phyloP scores from a whole-genome alignment of 306 rosid species.

The Casuarina glauca region DNA sequence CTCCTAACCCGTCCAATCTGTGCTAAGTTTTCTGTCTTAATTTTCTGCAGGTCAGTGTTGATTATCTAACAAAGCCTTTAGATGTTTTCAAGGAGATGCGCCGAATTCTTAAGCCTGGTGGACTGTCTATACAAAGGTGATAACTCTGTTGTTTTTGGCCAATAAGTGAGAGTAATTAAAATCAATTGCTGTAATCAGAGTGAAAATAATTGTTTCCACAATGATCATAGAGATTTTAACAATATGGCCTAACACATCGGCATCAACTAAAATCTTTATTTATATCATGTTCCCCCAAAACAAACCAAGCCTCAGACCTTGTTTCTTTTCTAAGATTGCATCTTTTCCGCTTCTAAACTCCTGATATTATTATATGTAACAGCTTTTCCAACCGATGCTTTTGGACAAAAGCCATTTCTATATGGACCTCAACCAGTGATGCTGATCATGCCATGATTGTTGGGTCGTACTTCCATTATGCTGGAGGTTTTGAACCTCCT shows the following conservation, averaged over 20 bases:
- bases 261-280: slow-evolving; percentile 8
- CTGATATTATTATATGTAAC: background rate
- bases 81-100: slow-evolving; percentile 71
- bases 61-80: slow-evolving; percentile 72
- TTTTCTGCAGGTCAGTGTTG: slow-evolving; percentile 74
- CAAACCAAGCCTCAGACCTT: background rate
- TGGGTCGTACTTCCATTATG: slow-evolving; percentile 77
- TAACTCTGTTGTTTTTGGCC: slow-evolving; percentile 16
- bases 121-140: slow-evolving; percentile 76
- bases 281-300: slow-evolving; percentile 3
- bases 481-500: slow-evolving; percentile 83
- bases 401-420: slow-evolving; percentile 74
- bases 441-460: slow-evolving; percentile 73
- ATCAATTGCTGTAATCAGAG: background rate
- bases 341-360: slow-evolving; percentile 11
- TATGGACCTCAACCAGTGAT: slow-evolving; percentile 86
- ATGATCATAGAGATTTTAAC: background rate
- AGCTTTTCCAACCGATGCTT: slow-evolving; percentile 86
- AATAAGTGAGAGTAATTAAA: background rate
- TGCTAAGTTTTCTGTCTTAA: background rate
- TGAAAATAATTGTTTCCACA: background rate
- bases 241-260: background rate
- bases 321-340: background rate
- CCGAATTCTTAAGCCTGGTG: slow-evolving; percentile 77
- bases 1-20: background rate